Conservation (phyloP, 441 rosid genomes). For the Adansonia gregorii region DNA sequence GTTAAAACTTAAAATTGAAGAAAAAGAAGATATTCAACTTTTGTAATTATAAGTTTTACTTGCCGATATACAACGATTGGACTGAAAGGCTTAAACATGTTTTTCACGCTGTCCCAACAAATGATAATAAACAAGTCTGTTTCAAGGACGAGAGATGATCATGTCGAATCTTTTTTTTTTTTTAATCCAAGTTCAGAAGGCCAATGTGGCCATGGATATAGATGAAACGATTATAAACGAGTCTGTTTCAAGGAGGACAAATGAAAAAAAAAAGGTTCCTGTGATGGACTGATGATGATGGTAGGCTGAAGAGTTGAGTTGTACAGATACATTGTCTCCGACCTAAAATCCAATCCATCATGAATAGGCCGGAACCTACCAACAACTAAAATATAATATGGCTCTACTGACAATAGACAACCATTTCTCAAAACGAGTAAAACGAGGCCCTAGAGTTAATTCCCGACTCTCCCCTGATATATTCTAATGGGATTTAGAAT, state of each 20-base stretch:
- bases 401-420: not conserved
- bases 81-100: not conserved
- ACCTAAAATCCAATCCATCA: slow-evolving; percentile 13
- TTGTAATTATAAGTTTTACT: not conserved
- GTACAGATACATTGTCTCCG: not conserved
- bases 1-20: not conserved
- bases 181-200: not conserved
- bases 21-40: not conserved
- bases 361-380: not conserved
- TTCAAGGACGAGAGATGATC: too few relatives aligned
- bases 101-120: not conserved
- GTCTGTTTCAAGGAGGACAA: not conserved
- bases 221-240: not conserved
- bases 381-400: not conserved
- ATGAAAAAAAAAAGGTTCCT: too few relatives aligned
- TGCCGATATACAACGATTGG: not conserved
- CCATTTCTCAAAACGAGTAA: not conserved
- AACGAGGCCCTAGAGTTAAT: not conserved
- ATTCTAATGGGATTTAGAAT: not conserved
- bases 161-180: too few relatives aligned
- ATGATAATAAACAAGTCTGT: too few relatives aligned
- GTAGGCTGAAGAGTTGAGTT: not conserved
- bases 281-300: not conserved
- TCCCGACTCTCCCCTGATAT: not conserved
- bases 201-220: not conserved